A percentile compares a stretch with the other conserved stretches of the same genome.
These are phyloP conservation scores for Erodium texanum DNA, from an alignment of 441 rosid genomes.

Conservation along the genomic window DNA sequence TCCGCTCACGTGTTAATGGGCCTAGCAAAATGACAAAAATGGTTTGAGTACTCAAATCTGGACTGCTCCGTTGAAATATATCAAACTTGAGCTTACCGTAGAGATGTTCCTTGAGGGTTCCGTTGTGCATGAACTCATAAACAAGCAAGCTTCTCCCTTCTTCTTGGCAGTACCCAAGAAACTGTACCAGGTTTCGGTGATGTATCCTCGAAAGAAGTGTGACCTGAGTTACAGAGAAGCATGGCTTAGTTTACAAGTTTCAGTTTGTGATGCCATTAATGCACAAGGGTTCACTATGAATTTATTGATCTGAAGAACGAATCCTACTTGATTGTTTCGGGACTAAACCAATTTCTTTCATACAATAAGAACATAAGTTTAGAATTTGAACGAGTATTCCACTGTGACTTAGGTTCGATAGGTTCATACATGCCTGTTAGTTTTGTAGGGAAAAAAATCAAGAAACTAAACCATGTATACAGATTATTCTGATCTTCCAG, in stretches of 20 bases:
- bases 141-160: slow-evolving; percentile 72
- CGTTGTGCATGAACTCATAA: slow-evolving; percentile 91
- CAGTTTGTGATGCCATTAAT: slow-evolving; percentile 8
- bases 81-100: slow-evolving; percentile 45
- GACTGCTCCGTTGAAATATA: not conserved
- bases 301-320: not conserved
- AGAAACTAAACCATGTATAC: not conserved
- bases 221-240: slow-evolving; percentile 39
- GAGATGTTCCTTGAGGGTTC: slow-evolving; percentile 94
- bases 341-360: not conserved
- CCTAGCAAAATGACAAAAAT: slow-evolving; percentile 29
- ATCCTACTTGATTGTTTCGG: not conserved
- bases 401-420: not conserved
- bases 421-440: slow-evolving; percentile 1
- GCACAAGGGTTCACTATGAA: not conserved
- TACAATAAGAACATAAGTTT: not conserved
- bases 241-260: not conserved
- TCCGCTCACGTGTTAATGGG: slow-evolving; percentile 43
- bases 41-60: slow-evolving; percentile 13
- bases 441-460: not conserved
- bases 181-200: slow-evolving; percentile 91
- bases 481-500: not conserved
- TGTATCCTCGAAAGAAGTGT: slow-evolving; percentile 93
- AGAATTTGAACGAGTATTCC: not conserved
- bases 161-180: slow-evolving; percentile 96